A percentile compares a stretch with the other conserved stretches of the same genome.
Evolutionary conservation across 352 stramenopile species (phyloP).

Genomic region (Pythium phragmitis): DNA sequence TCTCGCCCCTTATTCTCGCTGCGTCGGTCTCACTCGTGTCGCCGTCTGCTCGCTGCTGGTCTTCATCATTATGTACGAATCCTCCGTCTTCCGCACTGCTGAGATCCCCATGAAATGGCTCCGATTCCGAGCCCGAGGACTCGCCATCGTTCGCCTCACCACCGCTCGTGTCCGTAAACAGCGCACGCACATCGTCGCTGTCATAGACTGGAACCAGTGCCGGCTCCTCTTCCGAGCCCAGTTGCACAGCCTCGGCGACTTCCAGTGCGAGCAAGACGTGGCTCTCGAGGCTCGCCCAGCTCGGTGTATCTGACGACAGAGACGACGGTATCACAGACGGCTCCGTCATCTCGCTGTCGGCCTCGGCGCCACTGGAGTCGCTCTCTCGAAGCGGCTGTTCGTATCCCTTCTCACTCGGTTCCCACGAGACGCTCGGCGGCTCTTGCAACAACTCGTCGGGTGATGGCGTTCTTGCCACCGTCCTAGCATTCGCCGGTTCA

Average conservation of each 20-base stretch:
- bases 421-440: not conserved
- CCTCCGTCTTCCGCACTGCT: not conserved
- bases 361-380: constrained; percentile 13
- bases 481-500: not conserved
- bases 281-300: constrained; percentile 23
- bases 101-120: not conserved
- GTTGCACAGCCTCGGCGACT: not conserved
- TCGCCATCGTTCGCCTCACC: not conserved
- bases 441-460: not conserved
- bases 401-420: not conserved
- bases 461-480: not conserved
- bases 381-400: not conserved
- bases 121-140: not conserved
- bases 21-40: too few relatives aligned
- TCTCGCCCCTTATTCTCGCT: too few relatives aligned
- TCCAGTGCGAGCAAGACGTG: constrained; percentile 19
- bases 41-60: not conserved
- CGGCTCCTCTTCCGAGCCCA: constrained; percentile 11
- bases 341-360: constrained; percentile 4
- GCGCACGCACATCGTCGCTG: constrained; percentile 1
- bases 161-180: not conserved
- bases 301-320: not conserved
- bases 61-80: not conserved
- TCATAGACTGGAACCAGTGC: constrained; percentile 4
- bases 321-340: not conserved